Evolutionary conservation across 805 yeast genomes (phyloP), one percentile per base, ranked within the genome.

Genomic region (Wickerhamiella vanderwaltii): DNA sequence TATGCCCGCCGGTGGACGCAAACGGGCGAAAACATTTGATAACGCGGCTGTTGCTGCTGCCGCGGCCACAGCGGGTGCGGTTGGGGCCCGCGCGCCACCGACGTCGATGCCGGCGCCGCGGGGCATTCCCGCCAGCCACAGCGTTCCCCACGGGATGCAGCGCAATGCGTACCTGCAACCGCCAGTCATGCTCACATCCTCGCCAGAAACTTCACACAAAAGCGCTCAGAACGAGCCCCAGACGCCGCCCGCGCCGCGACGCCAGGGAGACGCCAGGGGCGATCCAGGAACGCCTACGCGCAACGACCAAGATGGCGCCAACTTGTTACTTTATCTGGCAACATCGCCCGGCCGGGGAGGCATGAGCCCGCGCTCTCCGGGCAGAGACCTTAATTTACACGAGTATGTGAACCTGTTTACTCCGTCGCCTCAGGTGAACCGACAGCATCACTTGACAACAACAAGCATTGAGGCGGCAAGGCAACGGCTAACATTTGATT

Each of bases 381-480:
- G 51, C 13, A 64, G 62, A 18, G 62, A 56, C 36, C 82, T 83
- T 63, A 82, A 83, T 58, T 74, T 83, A 77, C 77, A 75, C 55
- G 94, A 83, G 56, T 83, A 81, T 56, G 79, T 84, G 29, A 79
- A 83, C 55, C 68, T 80, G 48, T 77, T 78, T 55, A 76, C 87
- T 1, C 91, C 91, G 3, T 75, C 82, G 39, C 57, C 57, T 7
- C 54, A 44, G 23, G 31, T 35, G 17, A 34, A 29, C 28, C 42
- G 44, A 25, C 39, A 33, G 30, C 29, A 22, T 13, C 44, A 37
- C 28, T 15, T 38, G 37, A 26, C 41, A 12, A 40, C 34, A n/a
- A 26, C 34, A 18, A 34, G 38, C 31, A 33, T 44, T 15, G 36
- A 24, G 13, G 40, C 42, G 15, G 44, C 45, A 9, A 41, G 47